Evolutionary conservation across 768 basidiomycete genomes (phyloP).

Genomic region (Suillus subluteus): DNA sequence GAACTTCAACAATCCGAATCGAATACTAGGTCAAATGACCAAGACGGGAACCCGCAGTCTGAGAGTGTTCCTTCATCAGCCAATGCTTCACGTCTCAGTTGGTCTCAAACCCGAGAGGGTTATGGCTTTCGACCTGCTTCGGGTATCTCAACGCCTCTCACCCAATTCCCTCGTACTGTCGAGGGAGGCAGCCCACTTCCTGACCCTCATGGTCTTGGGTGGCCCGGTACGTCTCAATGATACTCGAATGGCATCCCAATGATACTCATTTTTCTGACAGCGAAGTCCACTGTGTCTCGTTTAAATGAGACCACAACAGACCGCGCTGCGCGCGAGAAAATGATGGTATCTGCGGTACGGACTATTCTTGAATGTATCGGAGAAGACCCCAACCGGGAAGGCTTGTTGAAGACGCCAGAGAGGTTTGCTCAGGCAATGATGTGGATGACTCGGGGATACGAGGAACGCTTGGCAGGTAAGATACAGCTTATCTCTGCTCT

Average conservation of each 20-base stretch:
- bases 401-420: constrained; percentile 88
- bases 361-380: constrained; percentile 96
- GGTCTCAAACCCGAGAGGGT: constrained; percentile 62
- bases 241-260: constrained; percentile 12
- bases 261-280: constrained; percentile 43
- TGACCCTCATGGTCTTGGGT: constrained; percentile 80
- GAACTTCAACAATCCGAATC: constrained; percentile 35
- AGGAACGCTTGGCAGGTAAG: constrained; percentile 87
- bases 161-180: constrained; percentile 30
- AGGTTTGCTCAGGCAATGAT: constrained; percentile 95
- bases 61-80: constrained; percentile 18
- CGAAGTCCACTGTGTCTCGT: constrained; percentile 87
- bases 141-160: constrained; percentile 64
- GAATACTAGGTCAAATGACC: constrained; percentile 12
- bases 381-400: constrained; percentile 96
- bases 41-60: constrained; percentile 15
- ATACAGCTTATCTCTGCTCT: constrained; percentile 19
- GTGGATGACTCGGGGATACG: constrained; percentile 99
- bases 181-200: constrained; percentile 40
- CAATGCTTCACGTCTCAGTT: constrained; percentile 22
- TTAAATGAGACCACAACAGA: constrained; percentile 81
- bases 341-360: constrained; percentile 82
- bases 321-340: constrained; percentile 69
- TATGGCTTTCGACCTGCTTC: constrained; percentile 82
- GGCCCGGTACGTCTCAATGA: constrained; percentile 70